These are phyloP conservation scores for Chlorophyllum brunneum DNA, from an alignment of 768 basidiomycete species.

Conservation along the genomic window DNA sequence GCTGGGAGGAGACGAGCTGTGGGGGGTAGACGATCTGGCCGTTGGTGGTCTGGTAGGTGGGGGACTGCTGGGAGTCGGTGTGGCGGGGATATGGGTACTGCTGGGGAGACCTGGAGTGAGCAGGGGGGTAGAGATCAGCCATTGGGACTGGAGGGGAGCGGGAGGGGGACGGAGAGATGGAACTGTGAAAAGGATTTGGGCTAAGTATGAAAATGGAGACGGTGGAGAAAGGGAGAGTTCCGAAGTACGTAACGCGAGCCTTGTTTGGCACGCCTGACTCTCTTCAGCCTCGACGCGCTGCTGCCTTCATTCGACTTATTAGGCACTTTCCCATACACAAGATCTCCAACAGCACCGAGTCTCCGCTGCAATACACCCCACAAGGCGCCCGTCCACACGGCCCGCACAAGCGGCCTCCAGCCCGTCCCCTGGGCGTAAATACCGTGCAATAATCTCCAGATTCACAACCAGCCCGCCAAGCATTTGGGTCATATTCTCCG, in stretches of 20 bases:
- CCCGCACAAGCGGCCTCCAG: background rate
- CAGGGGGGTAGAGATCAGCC: conserved; percentile 55
- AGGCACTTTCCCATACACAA: conserved; percentile 1
- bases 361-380: background rate
- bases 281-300: conserved; percentile 10
- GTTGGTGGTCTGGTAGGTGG: conserved; percentile 25
- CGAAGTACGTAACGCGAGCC: conserved; percentile 38
- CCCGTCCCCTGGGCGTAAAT: conserved; percentile 7
- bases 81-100: conserved; percentile 18
- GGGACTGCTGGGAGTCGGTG: conserved; percentile 13
- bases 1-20: conserved; percentile 33
- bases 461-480: conserved; percentile 14
- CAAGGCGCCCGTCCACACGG: background rate
- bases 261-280: conserved; percentile 19
- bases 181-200: conserved; percentile 6
- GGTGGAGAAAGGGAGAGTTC: conserved; percentile 44
- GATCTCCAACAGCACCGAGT: background rate
- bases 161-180: conserved; percentile 18
- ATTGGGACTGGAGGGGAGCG: conserved; percentile 33
- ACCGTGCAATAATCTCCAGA: conserved; percentile 14
- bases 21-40: conserved; percentile 31
- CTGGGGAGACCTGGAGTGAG: conserved; percentile 25
- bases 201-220: conserved; percentile 19
- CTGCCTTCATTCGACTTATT: conserved; percentile 3
- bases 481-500: conserved; percentile 13